phyloP scores from a whole-genome alignment of 305 asterid species.

The Rubia peregrina region DNA sequence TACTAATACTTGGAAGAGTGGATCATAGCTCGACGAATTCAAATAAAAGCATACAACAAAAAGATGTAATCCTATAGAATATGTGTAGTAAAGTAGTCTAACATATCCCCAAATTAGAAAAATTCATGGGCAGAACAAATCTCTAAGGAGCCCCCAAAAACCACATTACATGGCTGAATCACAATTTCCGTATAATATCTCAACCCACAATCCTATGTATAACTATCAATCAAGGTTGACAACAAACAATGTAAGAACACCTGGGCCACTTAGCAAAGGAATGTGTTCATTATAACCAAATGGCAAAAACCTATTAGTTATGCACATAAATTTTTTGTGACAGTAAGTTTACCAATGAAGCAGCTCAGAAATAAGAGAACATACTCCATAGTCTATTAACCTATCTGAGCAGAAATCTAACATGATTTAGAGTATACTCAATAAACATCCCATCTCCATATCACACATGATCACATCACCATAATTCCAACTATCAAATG shows the following conservation, averaged over 20 bases:
- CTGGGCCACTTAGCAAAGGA: too few relatives aligned
- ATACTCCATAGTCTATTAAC: too few relatives aligned
- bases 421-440: neutral
- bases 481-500: neutral
- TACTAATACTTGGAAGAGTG: neutral
- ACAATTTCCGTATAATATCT: neutral
- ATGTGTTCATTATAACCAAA: neutral
- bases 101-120: too few relatives aligned
- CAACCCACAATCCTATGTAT: neutral
- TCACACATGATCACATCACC: neutral
- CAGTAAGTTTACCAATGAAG: too few relatives aligned
- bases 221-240: neutral
- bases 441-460: neutral
- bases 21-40: neutral
- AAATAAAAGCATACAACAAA: neutral
- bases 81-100: neutral
- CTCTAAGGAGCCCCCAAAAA: too few relatives aligned
- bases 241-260: too few relatives aligned
- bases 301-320: neutral
- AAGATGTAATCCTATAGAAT: neutral
- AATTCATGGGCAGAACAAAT: too few relatives aligned
- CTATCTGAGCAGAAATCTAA: too few relatives aligned
- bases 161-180: neutral
- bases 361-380: too few relatives aligned
- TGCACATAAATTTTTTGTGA: too few relatives aligned